phyloP scores from a whole-genome alignment of 2,329 filamentous ascomycete species.

The Blumeriella jaapii region DNA sequence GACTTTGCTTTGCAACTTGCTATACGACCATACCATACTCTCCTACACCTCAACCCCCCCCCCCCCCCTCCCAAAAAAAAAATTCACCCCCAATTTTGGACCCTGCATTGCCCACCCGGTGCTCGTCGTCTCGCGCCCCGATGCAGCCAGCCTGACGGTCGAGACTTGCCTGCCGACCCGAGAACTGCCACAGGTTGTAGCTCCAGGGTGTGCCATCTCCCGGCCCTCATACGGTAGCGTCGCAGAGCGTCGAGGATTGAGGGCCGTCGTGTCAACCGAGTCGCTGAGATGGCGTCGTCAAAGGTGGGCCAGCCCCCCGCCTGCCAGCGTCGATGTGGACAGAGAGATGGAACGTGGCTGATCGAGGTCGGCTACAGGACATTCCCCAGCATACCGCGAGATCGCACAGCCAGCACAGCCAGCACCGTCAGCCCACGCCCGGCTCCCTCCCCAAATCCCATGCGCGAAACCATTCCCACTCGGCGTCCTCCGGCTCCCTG shows the following conservation, averaged over 20 bases:
- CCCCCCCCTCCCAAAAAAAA: background rate
- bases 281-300: conserved; percentile 45
- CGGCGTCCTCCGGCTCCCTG: conserved; percentile 63
- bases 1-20: no score
- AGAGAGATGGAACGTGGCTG: conserved; percentile 26
- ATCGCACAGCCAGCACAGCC: conserved; percentile 53
- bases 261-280: conserved; percentile 26
- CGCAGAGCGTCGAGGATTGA: conserved; percentile 27
- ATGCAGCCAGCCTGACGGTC: conserved; percentile 23
- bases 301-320: conserved; percentile 35
- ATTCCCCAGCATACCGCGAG: conserved; percentile 49
- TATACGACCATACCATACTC: no score
- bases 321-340: conserved; percentile 14
- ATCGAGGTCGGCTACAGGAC: conserved; percentile 37
- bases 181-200: conserved; percentile 5
- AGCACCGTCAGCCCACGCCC: conserved; percentile 45
- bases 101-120: no score
- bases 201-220: conserved; percentile 16
- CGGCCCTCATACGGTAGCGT: conserved; percentile 28
- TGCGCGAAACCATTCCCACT: conserved; percentile 65
- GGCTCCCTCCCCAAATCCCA: conserved; percentile 41
- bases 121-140: conserved; percentile 1
- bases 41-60: no score
- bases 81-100: no score
- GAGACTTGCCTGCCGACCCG: conserved; percentile 10